phyloP scores from a whole-genome alignment of 179 eudicot genomes.

The Dionaea muscipula region DNA sequence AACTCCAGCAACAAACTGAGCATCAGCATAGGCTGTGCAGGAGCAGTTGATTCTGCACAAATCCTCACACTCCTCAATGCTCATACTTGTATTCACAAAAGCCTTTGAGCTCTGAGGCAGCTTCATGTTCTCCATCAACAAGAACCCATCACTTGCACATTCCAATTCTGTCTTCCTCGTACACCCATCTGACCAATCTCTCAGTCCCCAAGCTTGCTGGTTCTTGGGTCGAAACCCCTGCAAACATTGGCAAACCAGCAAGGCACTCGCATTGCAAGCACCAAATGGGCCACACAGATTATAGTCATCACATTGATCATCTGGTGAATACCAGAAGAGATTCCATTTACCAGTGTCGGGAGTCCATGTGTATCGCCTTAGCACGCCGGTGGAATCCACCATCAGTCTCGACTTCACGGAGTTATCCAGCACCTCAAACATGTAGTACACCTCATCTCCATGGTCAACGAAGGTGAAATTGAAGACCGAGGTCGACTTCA shows the following conservation, averaged over 20 bases:
- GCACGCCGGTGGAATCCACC: conserved; percentile 23
- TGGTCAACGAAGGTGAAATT: conserved; percentile 20
- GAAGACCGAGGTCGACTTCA: conserved; percentile 24
- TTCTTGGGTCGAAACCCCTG: conserved; percentile 42
- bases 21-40: conserved; percentile 44
- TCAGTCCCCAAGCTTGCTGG: conserved; percentile 35
- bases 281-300: conserved; percentile 42
- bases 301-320: conserved; percentile 51
- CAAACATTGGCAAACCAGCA: conserved; percentile 41
- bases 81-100: conserved; percentile 18
- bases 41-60: conserved; percentile 37
- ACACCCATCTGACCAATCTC: conserved; percentile 61
- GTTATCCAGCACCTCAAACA: conserved; percentile 18
- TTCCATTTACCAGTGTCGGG: conserved; percentile 23
- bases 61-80: conserved; percentile 23
- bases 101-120: conserved; percentile 40
- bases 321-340: conserved; percentile 37
- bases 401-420: conserved; percentile 33
- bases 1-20: conserved; percentile 17
- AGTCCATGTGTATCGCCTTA: conserved; percentile 42
- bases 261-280: conserved; percentile 27
- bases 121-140: conserved; percentile 40
- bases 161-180: conserved; percentile 24
- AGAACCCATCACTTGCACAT: conserved; percentile 50
- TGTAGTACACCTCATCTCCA: conserved; percentile 24